Evolutionary conservation across 78 protist genomes (phyloP), one percentile per base, ranked within the genome.

Genomic region (Dictyostelium brefeldianum): DNA sequence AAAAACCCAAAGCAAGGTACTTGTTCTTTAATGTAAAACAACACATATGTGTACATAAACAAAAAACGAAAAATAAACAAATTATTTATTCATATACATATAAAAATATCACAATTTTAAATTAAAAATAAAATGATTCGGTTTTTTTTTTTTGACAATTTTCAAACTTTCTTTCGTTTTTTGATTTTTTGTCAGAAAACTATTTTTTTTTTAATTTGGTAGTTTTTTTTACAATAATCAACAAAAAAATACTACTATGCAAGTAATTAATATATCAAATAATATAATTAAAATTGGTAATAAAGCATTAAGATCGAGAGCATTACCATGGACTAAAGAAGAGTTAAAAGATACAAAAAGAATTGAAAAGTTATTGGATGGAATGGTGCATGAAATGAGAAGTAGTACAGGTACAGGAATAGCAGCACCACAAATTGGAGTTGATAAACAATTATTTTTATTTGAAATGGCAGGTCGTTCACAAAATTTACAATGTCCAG

Each of bases 361-460:
- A 48, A n/a, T 87, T 15, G 92, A 77, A 54, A 64, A 56, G 20
- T 2, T 87, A 10, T 62, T 87, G n/a, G 92, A 87, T 29, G 50
- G 5, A 56, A 64, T 87, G 92, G 25, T 27, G 0, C 41, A 25
- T 17, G 83, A 74, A 25, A 87, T 87, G 92, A 20, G 56, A 12
- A 22, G 4, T 5, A 50, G 57, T 71, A 59, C 22, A 25, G 92
- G 92, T 6, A 75, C 83, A 27, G 92, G 92, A 10, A 77, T 87
- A 9, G 92, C 92, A 43, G 92, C 92, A 41, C 92, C 92, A 2
- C 92, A 87, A 50, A 48, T 87, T 0, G 92, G 92, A 10, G 18
- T 77, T 5, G 22, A 74, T 11, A 87, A 87, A n/a, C 92, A 87
- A 48, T 27, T 87, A 79, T 87, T 87, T 31, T 6, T 87, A 9